Evolutionary conservation across 345 rosid genomes (phyloP), one percentile per base, ranked within the genome.

Genomic region (Microcos paniculata): DNA sequence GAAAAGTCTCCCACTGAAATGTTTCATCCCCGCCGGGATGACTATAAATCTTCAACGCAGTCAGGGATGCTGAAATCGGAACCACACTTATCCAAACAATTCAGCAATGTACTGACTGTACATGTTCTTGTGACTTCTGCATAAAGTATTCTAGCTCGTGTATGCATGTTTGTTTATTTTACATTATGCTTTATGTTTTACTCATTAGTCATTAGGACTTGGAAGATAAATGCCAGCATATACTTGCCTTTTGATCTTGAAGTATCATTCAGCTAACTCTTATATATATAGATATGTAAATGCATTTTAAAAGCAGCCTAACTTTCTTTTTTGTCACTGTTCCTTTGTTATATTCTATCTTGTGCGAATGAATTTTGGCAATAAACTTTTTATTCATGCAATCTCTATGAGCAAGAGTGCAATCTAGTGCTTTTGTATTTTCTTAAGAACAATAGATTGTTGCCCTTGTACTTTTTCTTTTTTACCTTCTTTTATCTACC

Each of bases 101-200:
- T 86, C 83, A 86, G 89, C 80, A 95, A 89, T 83, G 97, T 95
- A 88, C 84, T 77, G 78, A 88, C 84, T 77, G 78, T 70, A 42
- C 64, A 38, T 68, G 38, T 65, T 81, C 53, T 80, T 55, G n/a
- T 57, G 40, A 62, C 65, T 66, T 56, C 28, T 23, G 5, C 26
- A 38, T 21, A 11, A 16, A 57, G 24, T 42, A 15, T 28, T 57
- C 45, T 59, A 38, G 15, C 33, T 71, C 40, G 49, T 51, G 62
- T 49, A 49, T 62, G 38, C 71, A 63, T 74, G 28, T 30, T 5
- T 63, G 56, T 59, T 63, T 10, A 23, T 21, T 30, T 62, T 52
- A 38, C 15, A 1, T 12, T 46, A 15, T 43, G 55, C 40, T 61
- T 73, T 46, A 26, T 61, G 64, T 24, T 30, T 45, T 14, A 40